Percentiles rank a stretch among this genome's conserved stretches.
These are phyloP conservation scores for Solanum hybrid DNA, from an alignment of 305 asterid species.

Conservation along the genomic window DNA sequence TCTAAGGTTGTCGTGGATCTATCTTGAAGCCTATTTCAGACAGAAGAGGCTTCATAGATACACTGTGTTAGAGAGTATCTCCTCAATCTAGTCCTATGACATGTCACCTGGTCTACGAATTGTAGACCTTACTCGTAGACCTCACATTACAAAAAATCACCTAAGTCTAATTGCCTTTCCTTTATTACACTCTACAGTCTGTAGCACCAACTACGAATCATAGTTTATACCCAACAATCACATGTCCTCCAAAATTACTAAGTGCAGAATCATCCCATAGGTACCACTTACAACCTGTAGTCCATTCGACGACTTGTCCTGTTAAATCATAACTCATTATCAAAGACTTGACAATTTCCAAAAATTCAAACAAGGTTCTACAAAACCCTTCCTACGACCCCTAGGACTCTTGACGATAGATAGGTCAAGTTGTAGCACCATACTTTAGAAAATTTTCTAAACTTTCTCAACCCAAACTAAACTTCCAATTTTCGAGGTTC, in stretches of 20 bases:
- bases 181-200: background rate
- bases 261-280: background rate
- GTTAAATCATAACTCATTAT: background rate
- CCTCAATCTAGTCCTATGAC: background rate
- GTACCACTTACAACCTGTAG: background rate
- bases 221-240: background rate
- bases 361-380: background rate
- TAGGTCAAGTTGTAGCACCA: background rate
- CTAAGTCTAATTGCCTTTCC: background rate
- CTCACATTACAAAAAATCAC: background rate
- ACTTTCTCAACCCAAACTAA: background rate
- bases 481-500: background rate
- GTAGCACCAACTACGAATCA: background rate
- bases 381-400: background rate
- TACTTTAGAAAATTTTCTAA: background rate
- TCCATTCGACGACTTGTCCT: background rate
- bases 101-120: background rate
- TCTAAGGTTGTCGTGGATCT: background rate
- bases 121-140: background rate
- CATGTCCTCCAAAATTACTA: background rate
- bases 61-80: background rate
- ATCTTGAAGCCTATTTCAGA: background rate
- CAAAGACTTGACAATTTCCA: background rate
- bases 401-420: background rate
- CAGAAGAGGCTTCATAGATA: background rate